A percentile compares a stretch with the other conserved stretches of the same genome.
phyloP scores from a whole-genome alignment of 192 early-diverging fungal genomes.

The Coemansia sp. region DNA sequence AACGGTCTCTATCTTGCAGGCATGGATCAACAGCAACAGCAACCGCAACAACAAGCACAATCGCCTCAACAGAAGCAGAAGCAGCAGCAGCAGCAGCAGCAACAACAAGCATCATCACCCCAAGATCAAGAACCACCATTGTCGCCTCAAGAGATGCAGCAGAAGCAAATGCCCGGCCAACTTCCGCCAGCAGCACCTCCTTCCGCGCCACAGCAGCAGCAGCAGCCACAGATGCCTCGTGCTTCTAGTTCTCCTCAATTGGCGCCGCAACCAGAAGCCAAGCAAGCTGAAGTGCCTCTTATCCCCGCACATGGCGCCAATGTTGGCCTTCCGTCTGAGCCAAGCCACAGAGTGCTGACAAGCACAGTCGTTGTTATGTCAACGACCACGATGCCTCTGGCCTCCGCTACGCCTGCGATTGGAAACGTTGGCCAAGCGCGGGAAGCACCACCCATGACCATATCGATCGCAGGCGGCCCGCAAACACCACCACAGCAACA shows the following conservation, averaged over 20 bases:
- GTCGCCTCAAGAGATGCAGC: background rate
- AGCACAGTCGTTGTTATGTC: constrained; percentile 31
- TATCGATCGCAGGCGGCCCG: constrained; percentile 1
- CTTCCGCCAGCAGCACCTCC: background rate
- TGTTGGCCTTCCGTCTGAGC: background rate
- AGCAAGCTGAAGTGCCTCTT: constrained; percentile 3
- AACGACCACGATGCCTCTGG: constrained; percentile 11
- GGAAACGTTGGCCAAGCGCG: background rate
- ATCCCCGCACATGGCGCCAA: background rate
- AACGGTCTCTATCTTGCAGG: constrained; percentile 21
- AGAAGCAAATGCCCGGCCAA: background rate
- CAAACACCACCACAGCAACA: background rate
- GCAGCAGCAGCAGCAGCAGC: constrained; percentile 7
- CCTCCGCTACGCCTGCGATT: background rate
- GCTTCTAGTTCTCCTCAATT: background rate
- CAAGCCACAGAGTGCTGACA: constrained; percentile 7
- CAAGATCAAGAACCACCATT: too few species aligned
- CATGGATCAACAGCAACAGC: background rate
- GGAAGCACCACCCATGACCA: background rate
- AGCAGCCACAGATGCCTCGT: background rate
- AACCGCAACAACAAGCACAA: background rate
- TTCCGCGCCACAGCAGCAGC: background rate
- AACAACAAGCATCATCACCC: too few species aligned
- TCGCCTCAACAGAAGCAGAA: background rate
- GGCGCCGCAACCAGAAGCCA: background rate